Evolutionary conservation across 768 basidiomycete genomes (phyloP).

Genomic region (Termitomyces sp.): DNA sequence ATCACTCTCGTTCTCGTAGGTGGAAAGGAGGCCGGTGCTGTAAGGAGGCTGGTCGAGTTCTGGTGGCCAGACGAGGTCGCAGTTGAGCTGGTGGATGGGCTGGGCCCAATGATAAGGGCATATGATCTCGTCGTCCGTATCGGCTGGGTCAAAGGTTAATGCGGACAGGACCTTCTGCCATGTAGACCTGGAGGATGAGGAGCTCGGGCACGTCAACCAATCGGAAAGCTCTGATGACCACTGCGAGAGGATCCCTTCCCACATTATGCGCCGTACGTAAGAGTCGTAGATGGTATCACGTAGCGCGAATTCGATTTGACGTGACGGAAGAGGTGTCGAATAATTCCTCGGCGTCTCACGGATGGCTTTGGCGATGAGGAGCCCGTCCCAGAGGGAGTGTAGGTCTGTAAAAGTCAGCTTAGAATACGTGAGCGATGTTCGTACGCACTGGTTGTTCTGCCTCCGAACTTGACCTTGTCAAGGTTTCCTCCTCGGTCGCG

Average conservation of each 20-base stretch:
- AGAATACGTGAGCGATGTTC: slow-evolving; percentile 16
- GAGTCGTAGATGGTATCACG: slow-evolving; percentile 83
- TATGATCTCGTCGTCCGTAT: slow-evolving; percentile 49
- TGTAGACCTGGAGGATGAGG: slow-evolving; percentile 3
- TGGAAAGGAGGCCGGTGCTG: slow-evolving; percentile 6
- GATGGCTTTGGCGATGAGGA: slow-evolving; percentile 78
- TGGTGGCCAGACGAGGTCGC: slow-evolving; percentile 75
- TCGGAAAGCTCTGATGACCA: slow-evolving; percentile 53
- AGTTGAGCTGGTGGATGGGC: slow-evolving; percentile 73
- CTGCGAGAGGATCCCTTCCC: slow-evolving; percentile 72
- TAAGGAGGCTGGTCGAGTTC: slow-evolving; percentile 54
- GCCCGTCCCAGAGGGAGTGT: slow-evolving; percentile 84
- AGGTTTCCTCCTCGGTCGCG: slow-evolving; percentile 86
- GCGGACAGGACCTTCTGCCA: slow-evolving; percentile 25
- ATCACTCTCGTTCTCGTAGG: not conserved
- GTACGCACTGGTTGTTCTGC: slow-evolving; percentile 60
- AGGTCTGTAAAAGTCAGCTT: slow-evolving; percentile 40
- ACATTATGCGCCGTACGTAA: slow-evolving; percentile 80
- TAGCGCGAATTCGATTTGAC: slow-evolving; percentile 59
- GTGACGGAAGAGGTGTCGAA: slow-evolving; percentile 61
- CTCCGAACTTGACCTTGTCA: slow-evolving; percentile 68
- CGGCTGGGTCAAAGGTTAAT: slow-evolving; percentile 10
- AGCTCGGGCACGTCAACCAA: slow-evolving; percentile 59
- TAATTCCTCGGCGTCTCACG: slow-evolving; percentile 75
- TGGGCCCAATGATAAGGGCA: slow-evolving; percentile 81